Percentiles rank a stretch among this genome's conserved stretches.
These are phyloP conservation scores for Aspergillus biplanus DNA, from an alignment of 495 filamentous ascomycete species.

Conservation along the genomic window DNA sequence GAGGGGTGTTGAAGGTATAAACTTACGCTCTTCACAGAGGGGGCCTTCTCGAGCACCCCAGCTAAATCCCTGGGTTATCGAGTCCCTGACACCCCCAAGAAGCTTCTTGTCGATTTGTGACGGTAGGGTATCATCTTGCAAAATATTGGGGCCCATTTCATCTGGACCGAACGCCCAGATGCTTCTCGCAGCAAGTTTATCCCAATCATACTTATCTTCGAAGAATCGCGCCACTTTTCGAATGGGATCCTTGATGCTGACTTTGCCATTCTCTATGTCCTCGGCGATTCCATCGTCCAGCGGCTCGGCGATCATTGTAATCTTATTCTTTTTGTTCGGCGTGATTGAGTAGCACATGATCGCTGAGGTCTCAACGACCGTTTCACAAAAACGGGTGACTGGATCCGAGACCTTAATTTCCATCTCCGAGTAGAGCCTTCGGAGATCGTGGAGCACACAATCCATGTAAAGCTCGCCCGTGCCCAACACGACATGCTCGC, in stretches of 20 bases:
- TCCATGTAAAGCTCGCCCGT: constrained; percentile 99
- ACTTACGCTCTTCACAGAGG: constrained; percentile 96
- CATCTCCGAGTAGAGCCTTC: constrained; percentile 96
- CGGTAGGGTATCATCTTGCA: constrained; percentile 94
- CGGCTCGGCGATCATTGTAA: constrained; percentile 97
- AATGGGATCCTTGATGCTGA: constrained; percentile 90
- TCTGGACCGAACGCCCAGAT: constrained; percentile 99
- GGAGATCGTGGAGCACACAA: constrained; percentile 94
- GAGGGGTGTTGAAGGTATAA: constrained; percentile 10
- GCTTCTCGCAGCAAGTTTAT: constrained; percentile 88
- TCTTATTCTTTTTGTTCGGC: constrained; percentile 98
- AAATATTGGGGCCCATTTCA: constrained; percentile 91
- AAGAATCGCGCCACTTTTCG: constrained; percentile 95
- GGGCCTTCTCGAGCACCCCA: constrained; percentile 96
- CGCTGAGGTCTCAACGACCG: constrained; percentile 94
- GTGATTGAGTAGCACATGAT: constrained; percentile 98
- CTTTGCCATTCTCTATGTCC: constrained; percentile 89
- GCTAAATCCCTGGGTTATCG: constrained; percentile 90
- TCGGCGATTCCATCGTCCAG: constrained; percentile 92
- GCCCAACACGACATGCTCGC: constrained; percentile 92
- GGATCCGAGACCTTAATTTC: constrained; percentile 98
- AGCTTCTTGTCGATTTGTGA: constrained; percentile 88
- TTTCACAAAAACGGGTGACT: constrained; percentile 96
- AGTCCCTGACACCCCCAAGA: constrained; percentile 84
- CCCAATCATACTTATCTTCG: constrained; percentile 96